Evolutionary conservation across 2,329 filamentous ascomycete genomes (phyloP).

Genomic region (Calycina herbarum): DNA sequence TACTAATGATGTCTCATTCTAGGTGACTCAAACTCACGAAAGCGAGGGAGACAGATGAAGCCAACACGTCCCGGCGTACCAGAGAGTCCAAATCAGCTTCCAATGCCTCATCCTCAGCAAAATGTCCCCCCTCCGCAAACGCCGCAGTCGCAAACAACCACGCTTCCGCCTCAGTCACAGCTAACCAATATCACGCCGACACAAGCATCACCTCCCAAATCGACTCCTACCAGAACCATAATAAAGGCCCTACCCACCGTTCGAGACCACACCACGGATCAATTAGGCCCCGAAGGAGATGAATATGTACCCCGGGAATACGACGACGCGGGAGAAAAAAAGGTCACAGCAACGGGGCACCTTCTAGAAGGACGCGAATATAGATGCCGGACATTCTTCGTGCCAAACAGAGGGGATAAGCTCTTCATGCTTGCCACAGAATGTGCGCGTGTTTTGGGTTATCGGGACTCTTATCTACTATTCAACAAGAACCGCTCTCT

Average conservation of each 20-base stretch:
- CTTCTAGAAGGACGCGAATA: conserved; percentile 83
- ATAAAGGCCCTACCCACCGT: conserved; percentile 95
- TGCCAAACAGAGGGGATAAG: conserved; percentile 87
- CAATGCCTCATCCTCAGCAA: conserved; percentile 47
- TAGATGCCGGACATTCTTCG: conserved; percentile 88
- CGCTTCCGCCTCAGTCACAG: conserved; percentile 35
- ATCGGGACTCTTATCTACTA: conserved; percentile 94
- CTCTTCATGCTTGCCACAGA: conserved; percentile 99
- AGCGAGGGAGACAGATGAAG: conserved; percentile 40
- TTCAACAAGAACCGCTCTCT: conserved; percentile 99
- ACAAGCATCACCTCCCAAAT: conserved; percentile 68
- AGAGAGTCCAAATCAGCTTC: conserved; percentile 57
- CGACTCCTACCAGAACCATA: conserved; percentile 77
- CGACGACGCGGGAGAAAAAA: conserved; percentile 91
- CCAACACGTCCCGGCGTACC: conserved; percentile 46
- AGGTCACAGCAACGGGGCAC: conserved; percentile 82
- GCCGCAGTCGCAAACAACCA: conserved; percentile 46
- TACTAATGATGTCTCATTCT: conserved; percentile 32
- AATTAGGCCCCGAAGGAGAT: conserved; percentile 83
- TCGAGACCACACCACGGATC: conserved; percentile 94
- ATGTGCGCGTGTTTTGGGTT: conserved; percentile 89
- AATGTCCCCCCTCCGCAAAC: conserved; percentile 49
- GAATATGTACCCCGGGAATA: conserved; percentile 94
- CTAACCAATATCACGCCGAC: conserved; percentile 41
- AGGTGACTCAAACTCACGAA: conserved; percentile 45